Base-by-base conservation (phyloP, 352 stramenopile genomes). In the Phytophthora europaea region DNA sequence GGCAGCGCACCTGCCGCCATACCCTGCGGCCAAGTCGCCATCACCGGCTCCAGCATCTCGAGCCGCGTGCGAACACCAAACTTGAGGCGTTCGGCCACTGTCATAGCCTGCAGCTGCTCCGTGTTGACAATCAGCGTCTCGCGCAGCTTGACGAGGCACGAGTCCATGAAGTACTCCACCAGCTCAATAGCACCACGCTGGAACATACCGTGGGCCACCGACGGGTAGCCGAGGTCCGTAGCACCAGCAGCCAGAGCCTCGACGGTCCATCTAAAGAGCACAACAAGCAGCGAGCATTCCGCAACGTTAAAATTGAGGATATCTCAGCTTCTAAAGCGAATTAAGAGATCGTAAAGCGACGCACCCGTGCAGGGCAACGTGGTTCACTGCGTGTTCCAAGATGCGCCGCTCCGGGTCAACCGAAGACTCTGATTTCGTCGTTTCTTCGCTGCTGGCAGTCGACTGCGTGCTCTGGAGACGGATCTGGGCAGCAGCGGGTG, bases 111-210 rank as follows among this genome's bases (percentile, higher is more conserved):
- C 43, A 94, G 73, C 69, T 83, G 65, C 1, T 85, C 76, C 63
- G 84, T 92, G 76, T 89, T 84, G 20, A 65, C 65, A 61, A 88
- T 80, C n/a, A 94, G 70, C 71, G 78, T 85, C 40, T 80, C 65
- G n/a, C 84, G 88, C 33, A 93, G 76, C 59, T 92, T 70, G 59
- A 80, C 61, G 62, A 87, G 74, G 59, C 87, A 81, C 60, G 83
- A 83, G 72, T 97, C 86, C 90, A 97, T 97, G 61, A 94, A 97
- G 73, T 84, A 92, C 60, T 95, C 84, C 16, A 95, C 90, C 22
- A 97, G 72, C 40, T 95, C 88, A n/a, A 94, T 81, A 38, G 85
- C 76, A 22, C 90, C 90, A 36, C 88, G 87, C 12, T 82, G 66
- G 51, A 97, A 89, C 88, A 95, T 94, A 26, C 90, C 90, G 50